A percentile compares a stretch with the other conserved stretches of the same genome.
Conservation (phyloP, 768 basidiomycete genomes). For the Collybia sordida region DNA sequence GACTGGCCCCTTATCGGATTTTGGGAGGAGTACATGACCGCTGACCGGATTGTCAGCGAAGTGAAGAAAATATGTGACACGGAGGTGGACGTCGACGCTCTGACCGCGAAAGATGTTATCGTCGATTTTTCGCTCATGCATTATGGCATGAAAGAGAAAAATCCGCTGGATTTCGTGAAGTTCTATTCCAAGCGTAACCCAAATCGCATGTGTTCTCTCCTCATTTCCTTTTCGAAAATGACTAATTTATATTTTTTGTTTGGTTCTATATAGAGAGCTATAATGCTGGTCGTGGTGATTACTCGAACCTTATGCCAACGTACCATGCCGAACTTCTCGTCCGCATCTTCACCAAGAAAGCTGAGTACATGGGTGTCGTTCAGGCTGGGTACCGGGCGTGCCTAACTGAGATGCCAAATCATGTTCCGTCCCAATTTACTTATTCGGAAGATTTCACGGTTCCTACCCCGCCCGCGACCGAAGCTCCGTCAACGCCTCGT, state of each 20-base stretch:
- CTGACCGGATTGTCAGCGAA: conserved; percentile 41
- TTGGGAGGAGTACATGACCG: conserved; percentile 40
- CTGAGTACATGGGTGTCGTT: conserved; percentile 54
- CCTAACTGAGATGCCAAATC: conserved; percentile 24
- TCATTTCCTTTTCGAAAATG: too few species aligned
- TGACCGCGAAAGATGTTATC: conserved; percentile 53
- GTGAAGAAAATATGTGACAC: conserved; percentile 28
- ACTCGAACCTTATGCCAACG: conserved; percentile 63
- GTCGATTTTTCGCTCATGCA: conserved; percentile 70
- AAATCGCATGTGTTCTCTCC: conserved; percentile 40
- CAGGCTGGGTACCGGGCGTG: conserved; percentile 65
- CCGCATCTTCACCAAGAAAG: conserved; percentile 70
- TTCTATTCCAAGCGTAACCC: conserved; percentile 73
- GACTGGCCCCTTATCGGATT: conserved; percentile 36
- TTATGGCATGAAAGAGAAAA: conserved; percentile 70
- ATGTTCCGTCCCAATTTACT: conserved; percentile 1
- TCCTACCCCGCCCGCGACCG: conserved; percentile 34
- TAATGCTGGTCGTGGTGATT: conserved; percentile 50
- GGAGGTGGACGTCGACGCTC: conserved; percentile 27
- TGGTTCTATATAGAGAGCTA: conserved; percentile 34
- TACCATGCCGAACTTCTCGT: conserved; percentile 71
- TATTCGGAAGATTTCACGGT: conserved; percentile 3
- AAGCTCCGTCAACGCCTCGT: conserved; percentile 37
- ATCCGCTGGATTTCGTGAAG: conserved; percentile 66
- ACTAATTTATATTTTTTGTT: neutral